A percentile compares a stretch with the other conserved stretches of the same genome.
Conservation (phyloP, 768 basidiomycete genomes). For the Termitomyces eurrhizus region DNA sequence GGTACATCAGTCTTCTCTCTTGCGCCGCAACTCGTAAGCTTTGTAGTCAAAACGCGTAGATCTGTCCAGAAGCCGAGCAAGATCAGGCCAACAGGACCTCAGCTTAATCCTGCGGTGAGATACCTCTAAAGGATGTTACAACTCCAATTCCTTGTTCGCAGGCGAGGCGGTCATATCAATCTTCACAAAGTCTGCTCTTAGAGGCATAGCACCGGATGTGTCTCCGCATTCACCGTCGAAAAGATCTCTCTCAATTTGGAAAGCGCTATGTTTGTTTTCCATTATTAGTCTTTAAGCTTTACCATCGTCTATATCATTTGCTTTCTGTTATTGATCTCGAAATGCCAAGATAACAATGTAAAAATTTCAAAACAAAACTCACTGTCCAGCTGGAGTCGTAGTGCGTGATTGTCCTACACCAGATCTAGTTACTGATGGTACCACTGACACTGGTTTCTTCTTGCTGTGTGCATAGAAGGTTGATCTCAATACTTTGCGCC, state of each 20-base stretch:
- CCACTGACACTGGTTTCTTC: neutral
- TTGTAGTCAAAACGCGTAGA: neutral
- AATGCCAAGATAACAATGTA: no score
- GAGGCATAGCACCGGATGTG: neutral
- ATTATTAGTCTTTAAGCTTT: no score
- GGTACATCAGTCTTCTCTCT: neutral
- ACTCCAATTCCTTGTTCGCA: neutral
- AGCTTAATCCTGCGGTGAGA: neutral
- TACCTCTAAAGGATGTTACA: neutral
- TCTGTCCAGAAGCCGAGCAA: neutral
- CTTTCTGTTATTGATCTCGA: no score
- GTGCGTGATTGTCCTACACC: no score
- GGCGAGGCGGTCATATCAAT: no score
- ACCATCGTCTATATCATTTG: no score
- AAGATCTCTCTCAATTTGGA: slow-evolving; percentile 4
- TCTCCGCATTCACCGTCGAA: slow-evolving; percentile 2
- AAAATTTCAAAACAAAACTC: no score
- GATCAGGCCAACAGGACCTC: neutral
- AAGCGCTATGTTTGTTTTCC: no score
- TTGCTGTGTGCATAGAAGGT: neutral
- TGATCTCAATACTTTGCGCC: neutral
- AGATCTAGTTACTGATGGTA: no score
- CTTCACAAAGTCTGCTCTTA: no score
- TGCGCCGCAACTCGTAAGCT: neutral
- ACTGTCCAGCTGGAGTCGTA: no score